Base-by-base conservation (phyloP, 2,329 filamentous ascomycete species). In the Lachnellula hyalina region DNA sequence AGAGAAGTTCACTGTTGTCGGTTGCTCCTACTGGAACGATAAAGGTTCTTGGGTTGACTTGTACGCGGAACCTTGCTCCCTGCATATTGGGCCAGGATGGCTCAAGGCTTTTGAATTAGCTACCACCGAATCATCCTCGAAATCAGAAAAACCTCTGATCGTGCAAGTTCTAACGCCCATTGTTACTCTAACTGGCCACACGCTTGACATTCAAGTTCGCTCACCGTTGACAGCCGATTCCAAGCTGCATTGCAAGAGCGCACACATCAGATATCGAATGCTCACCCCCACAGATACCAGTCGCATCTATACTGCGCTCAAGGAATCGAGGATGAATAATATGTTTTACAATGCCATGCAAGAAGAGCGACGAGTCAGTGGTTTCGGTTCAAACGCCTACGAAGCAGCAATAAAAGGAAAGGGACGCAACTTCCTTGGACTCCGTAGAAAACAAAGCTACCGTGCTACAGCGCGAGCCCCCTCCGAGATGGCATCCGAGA, bases 121-220 rank as follows among this genome's bases (percentile, higher is more conserved):
- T 69, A 49, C 70, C 67, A 34, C 72, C 71, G 21, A 73, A 21
- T 36, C 51, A 44, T 40, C 48, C 32, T 9, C 17, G 11, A 17
- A 21, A 23, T n/a, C 41, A 23, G 41, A 44, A 36, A 11, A 68
- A 36, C 81, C 82, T 4, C 70, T 85, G 19, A 74, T 86, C 44
- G 88, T 87, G 5, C 81, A 96, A 35, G 90, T 96, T 67, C 82
- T 99, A 42, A 97, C 93, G 0, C 94, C 94, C 0, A 77, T 96
- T 38, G 93, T 97, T 7, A 87, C 92, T 62, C 85, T 97, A 58
- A 87, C 93, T 66, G 94, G 92, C 65, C 99, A 91, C 21, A 89
- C 89, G 3, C 82, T 99, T 34, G 94, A 99, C 69, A 89, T 99
- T 52, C 94, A 95, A 61, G 90, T 99, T 61, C 87, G 91, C 49